These are phyloP conservation scores for Cucumis melo DNA, from an alignment of 306 rosid genomes.

Conservation along the genomic window DNA sequence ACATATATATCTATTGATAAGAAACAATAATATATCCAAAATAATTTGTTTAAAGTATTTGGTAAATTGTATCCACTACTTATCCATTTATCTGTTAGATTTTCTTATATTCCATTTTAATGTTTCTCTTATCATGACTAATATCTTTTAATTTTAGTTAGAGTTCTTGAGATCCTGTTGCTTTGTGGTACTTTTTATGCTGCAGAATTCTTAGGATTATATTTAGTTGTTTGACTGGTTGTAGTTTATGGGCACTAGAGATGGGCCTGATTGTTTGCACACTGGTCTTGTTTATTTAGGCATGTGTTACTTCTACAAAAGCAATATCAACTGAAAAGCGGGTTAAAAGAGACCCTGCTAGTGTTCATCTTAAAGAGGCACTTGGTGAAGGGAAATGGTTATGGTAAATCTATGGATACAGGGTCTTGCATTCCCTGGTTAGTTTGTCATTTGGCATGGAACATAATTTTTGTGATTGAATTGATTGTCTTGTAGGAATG, in stretches of 20 bases:
- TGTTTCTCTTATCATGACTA: neutral
- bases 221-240: neutral
- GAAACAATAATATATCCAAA: neutral
- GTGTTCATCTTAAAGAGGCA: slow-evolving; percentile 57
- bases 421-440: slow-evolving; percentile 2
- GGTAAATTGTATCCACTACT: neutral
- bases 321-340: slow-evolving; percentile 57
- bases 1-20: too few relatives aligned
- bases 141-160: neutral
- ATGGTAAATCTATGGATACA: slow-evolving; percentile 43
- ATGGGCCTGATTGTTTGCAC: neutral
- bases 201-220: neutral
- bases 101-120: neutral
- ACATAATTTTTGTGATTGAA: neutral
- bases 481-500: slow-evolving; percentile 41
- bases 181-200: neutral
- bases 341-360: slow-evolving; percentile 64
- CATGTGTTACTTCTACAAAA: slow-evolving; percentile 46
- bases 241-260: neutral
- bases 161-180: neutral
- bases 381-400: slow-evolving; percentile 85
- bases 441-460: neutral
- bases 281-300: slow-evolving; percentile 27
- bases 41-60: neutral
- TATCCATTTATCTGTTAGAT: neutral